Conservation (phyloP, 1,284 basidiomycete genomes). For the Apiotrichum montevideense region DNA sequence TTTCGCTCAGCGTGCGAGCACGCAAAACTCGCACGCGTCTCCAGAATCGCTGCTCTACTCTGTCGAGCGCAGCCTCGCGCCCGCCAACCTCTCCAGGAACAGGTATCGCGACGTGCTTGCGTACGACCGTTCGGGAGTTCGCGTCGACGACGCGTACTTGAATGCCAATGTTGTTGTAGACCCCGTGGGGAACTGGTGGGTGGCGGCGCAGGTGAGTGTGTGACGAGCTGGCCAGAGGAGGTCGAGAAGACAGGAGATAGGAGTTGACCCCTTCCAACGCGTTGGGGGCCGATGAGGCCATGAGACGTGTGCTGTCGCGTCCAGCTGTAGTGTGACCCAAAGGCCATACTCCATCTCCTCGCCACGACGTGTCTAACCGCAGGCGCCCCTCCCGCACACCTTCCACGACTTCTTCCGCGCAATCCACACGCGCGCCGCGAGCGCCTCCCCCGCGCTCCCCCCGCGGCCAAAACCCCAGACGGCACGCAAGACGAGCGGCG, state of each 20-base stretch:
- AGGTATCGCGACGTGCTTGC: constrained; percentile 40
- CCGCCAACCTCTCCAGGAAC: constrained; percentile 19
- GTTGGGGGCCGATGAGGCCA: no score
- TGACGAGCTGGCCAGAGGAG: no score
- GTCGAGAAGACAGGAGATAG: no score
- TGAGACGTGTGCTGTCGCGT: no score
- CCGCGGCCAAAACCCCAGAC: not conserved
- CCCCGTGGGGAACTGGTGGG: constrained; percentile 30
- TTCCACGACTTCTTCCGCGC: constrained; percentile 34
- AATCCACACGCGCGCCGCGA: constrained; percentile 24
- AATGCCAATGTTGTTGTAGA: constrained; percentile 41
- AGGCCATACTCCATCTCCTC: no score
- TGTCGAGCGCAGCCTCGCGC: constrained; percentile 17
- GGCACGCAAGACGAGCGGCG: no score
- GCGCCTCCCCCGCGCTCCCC: not conserved
- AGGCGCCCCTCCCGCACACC: constrained; percentile 36
- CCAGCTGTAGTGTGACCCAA: no score
- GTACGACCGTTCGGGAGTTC: constrained; percentile 39
- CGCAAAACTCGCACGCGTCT: not conserved
- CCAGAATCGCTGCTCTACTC: constrained; percentile 25
- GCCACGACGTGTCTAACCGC: not conserved
- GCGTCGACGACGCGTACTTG: constrained; percentile 24
- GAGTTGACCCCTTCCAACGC: no score
- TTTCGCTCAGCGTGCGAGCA: not conserved
- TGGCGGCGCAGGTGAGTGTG: constrained; percentile 39